These are phyloP conservation scores for Fermentozyma sake DNA, from an alignment of 1,139 yeast species.

Conservation along the genomic window DNA sequence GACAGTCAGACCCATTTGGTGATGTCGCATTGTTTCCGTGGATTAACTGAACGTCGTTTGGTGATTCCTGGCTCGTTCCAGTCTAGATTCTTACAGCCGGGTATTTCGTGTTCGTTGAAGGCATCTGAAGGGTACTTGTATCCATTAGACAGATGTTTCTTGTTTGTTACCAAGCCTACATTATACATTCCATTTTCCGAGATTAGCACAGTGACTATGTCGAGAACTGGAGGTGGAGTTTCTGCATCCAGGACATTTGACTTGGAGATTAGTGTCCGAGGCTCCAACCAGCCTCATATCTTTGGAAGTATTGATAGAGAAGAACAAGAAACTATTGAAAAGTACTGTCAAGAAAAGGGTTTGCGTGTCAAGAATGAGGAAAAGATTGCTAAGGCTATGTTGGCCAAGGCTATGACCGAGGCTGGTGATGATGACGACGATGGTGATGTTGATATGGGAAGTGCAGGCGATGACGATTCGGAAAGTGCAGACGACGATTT, in stretches of 20 bases:
- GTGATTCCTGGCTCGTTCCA: conserved; percentile 83
- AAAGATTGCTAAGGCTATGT: conserved; percentile 75
- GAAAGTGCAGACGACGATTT: conserved; percentile 69
- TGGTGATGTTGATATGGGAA: conserved; percentile 66
- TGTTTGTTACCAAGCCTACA: conserved; percentile 93
- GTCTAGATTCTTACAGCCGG: conserved; percentile 72
- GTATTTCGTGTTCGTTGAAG: conserved; percentile 85
- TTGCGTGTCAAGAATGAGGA: conserved; percentile 84
- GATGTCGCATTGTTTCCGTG: conserved; percentile 83
- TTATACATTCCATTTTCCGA: conserved; percentile 86
- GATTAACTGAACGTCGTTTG: conserved; percentile 82
- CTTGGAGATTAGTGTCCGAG: conserved; percentile 68
- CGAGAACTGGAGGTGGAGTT: conserved; percentile 81
- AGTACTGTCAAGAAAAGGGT: conserved; percentile 72
- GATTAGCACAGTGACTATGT: conserved; percentile 69
- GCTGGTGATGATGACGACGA: conserved; percentile 67
- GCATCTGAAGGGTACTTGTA: conserved; percentile 94
- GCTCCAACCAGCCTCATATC: conserved; percentile 66
- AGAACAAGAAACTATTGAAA: conserved; percentile 78
- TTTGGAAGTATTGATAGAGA: conserved; percentile 90
- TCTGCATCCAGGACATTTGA: conserved; percentile 90
- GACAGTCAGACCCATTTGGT: conserved; percentile 84
- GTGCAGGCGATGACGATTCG: conserved; percentile 66
- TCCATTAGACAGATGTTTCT: conserved; percentile 84
- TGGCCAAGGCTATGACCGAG: conserved; percentile 72